A percentile compares a stretch with the other conserved stretches of the same genome.
Evolutionary conservation across 164 flowering plant genomes (phyloP).

Genomic region (Annona cherimola): DNA sequence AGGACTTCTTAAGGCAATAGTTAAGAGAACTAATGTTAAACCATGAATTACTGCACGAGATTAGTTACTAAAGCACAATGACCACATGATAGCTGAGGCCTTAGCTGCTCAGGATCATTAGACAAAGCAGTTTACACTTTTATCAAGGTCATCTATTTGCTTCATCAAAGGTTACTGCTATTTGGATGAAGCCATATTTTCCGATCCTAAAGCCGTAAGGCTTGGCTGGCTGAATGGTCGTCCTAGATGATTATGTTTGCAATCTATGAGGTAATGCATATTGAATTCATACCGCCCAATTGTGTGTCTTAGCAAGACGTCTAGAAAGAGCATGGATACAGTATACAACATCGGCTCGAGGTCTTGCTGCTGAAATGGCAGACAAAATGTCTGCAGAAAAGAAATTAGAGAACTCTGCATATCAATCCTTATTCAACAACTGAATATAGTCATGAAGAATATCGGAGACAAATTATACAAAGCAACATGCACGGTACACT

Average conservation of each 20-base stretch:
- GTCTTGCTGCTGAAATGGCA: slow-evolving; percentile 76
- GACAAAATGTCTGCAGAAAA: slow-evolving; percentile 62
- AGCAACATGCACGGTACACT: too few relatives aligned
- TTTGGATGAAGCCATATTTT: too few relatives aligned
- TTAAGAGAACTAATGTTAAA: not conserved
- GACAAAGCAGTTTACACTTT: not conserved
- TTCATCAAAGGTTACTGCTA: not conserved
- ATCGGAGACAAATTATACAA: too few relatives aligned
- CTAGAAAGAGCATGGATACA: slow-evolving; percentile 88
- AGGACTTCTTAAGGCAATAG: slow-evolving; percentile 1
- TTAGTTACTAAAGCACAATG: not conserved
- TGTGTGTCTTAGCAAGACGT: slow-evolving; percentile 73
- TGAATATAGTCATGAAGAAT: not conserved
- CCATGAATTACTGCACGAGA: not conserved
- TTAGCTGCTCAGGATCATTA: too few relatives aligned
- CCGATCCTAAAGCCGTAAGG: too few relatives aligned
- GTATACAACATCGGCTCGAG: slow-evolving; percentile 90
- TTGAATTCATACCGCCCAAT: slow-evolving; percentile 68
- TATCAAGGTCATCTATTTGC: not conserved
- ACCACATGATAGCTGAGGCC: too few relatives aligned
- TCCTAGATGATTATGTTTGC: too few relatives aligned
- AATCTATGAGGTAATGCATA: not conserved
- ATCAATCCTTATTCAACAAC: not conserved
- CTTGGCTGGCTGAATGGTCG: not conserved
- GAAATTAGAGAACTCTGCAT: not conserved